Base-by-base conservation (phyloP, 2,329 filamentous ascomycete genomes). In the Trichothecium roseum region DNA sequence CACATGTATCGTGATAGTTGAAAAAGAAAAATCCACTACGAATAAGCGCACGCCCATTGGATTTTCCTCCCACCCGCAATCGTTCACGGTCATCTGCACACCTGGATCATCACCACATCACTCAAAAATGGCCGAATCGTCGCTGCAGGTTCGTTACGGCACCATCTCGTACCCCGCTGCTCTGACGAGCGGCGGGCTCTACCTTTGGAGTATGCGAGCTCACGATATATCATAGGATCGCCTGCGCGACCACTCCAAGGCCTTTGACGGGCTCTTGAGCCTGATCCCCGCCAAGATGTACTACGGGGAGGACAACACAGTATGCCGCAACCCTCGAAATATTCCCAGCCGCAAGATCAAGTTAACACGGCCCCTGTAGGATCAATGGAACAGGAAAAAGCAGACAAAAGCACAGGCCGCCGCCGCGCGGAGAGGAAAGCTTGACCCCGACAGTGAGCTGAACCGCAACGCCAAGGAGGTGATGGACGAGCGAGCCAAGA, bases 311-410 rank as follows among this genome's bases (percentile, higher is more conserved):
- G 86, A 94, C 54, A 82, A 73, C 42, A 86, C 72, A 59, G 84
- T 89, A 80, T 50, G 82, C 12, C 16, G 16, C 36, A 13, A 8
- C 29, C 14, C 78, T 38, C 35, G 44, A 34, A 38, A 35, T 33
- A 39, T 39, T 28, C 28, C 32, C 22, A 18, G 14, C 18, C 18
- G 10, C 33, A 20, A 18, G 26, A 14, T 30, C 30, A 24, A 24
- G 20, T 10, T 24, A 10, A 24, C 20, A 24, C 10, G 20, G 24
- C 24, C 31, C 36, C 34, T 45, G 42, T 52, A 94, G 86, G 83
- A 91, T 50, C 86, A 95, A 79, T 94, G 87, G 86, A 56, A 78
- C 57, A 81, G 81, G 54, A 94, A 91, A 64, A 96, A 96, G 67
- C 88, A 96, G 63, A 89, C 86, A 34, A 94, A 94, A 56, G 83